Base-by-base conservation (phyloP, 2,329 filamentous ascomycete species). In the Cladosporium sp. region DNA sequence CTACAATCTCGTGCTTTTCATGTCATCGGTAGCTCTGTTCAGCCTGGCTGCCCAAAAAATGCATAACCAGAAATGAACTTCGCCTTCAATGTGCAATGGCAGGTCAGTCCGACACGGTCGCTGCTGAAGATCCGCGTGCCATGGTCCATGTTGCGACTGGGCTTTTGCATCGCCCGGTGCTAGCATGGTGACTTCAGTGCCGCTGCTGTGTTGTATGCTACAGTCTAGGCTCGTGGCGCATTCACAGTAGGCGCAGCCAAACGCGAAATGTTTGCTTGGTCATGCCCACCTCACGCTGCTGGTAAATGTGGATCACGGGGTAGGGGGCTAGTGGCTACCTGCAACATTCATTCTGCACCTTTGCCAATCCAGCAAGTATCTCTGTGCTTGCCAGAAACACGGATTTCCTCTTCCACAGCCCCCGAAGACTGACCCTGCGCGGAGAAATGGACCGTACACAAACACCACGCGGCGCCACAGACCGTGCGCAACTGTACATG, bases 1-100 rank as follows among this genome's bases (percentile, higher is more conserved):
- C 78, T 99, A 99, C 80, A 98, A 99, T 74, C 88, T 96, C 0
- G 93, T 97, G 0, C 83, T 98, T 2, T 99, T 98, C 81, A 94
- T 99, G 84, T 95, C 93, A 28, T 97, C 95, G 0, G 91, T 99
- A 28, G 93, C 94, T 8, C 88, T 97, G 67, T 97, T 98, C 81
- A 96, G 94, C 77, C 82, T 99, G 67, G 89, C 95, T 67, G 95
- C 94, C 31, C 95, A 99, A 75, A 90, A 90, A 71, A 91, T 97
- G 85, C 84, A 83, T 67, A 79, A 78, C 18, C 71, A 72, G 23
- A 56, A 46, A 56, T 63, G 33, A 57, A 6, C 31, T 7, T 21
- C 33, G 18, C 26, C 16, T 33, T n/a, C 40, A 1, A 21, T 21
- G 6, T 11, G 40, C 10, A 5, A 12, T 46, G 40, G n/a, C n/a